Conservation (phyloP, 1,284 basidiomycete species). For the Irpex sp. region DNA sequence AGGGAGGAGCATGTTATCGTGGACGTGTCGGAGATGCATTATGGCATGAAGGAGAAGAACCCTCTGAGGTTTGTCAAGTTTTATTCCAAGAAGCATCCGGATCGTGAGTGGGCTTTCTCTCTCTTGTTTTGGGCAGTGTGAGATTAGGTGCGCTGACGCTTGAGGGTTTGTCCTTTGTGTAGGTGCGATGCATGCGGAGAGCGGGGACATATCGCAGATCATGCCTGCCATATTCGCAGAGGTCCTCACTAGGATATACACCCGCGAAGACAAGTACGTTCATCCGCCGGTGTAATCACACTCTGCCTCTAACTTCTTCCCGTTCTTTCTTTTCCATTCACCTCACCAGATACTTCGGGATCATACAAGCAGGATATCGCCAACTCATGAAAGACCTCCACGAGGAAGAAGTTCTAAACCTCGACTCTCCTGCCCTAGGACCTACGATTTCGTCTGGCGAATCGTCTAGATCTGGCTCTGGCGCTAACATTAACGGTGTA, state of each 20-base stretch:
- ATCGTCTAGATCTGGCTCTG: neutral
- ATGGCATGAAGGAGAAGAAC: slow-evolving; percentile 69
- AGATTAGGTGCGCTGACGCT: neutral
- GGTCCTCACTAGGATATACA: slow-evolving; percentile 60
- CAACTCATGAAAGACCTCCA: slow-evolving; percentile 35
- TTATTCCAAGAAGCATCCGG: slow-evolving; percentile 64
- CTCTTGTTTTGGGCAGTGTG: slow-evolving; percentile 1
- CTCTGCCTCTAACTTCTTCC: neutral
- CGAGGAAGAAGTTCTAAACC: slow-evolving; percentile 1
- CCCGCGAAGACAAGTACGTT: slow-evolving; percentile 48
- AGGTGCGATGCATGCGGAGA: slow-evolving; percentile 31
- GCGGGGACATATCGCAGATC: slow-evolving; percentile 59
- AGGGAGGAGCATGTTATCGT: slow-evolving; percentile 56
- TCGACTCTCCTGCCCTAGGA: slow-evolving; percentile 17
- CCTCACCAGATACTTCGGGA: slow-evolving; percentile 39
- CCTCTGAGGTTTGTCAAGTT: slow-evolving; percentile 68
- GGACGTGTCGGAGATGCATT: slow-evolving; percentile 59
- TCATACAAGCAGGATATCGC: slow-evolving; percentile 68
- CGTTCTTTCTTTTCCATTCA: neutral
- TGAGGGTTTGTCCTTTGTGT: neutral
- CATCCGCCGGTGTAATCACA: no score
- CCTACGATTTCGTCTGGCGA: slow-evolving; percentile 18
- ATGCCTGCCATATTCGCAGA: slow-evolving; percentile 64
- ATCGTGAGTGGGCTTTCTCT: slow-evolving; percentile 37
- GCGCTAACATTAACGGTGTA: neutral